Base-by-base conservation (phyloP, 208 protist genomes). In the Trypanosoma grayi region DNA sequence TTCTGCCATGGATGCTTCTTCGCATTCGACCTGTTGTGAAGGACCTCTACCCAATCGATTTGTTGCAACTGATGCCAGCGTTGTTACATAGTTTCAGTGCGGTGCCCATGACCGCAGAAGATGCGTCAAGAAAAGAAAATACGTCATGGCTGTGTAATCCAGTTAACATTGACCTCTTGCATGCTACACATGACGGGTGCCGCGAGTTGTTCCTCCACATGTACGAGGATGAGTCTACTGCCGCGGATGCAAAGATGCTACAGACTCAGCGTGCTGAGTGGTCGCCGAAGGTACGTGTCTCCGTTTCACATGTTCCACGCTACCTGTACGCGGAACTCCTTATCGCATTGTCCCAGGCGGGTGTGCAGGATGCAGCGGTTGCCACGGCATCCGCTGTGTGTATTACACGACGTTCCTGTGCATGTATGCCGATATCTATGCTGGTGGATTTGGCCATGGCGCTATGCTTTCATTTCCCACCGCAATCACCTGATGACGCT, bases 41-140 rank as follows among this genome's bases (percentile, higher is more conserved):
- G 11, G 73, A 88, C 41, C 56, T 93, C 24, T 90, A 90, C 63
- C 87, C 87, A 20, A 80, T 87, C 25, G 87, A 93, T 50, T 70
- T 89, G 0, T 67, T 90, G 22, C 73, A 79, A 44, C 39, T 89
- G 25, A 64, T 93, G 55, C 69, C 75, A 7, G 28, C 60, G 11
- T 66, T 93, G 28, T 39, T 80, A 5, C 33, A 62, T 50, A 58
- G 53, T 36, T 75, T 87, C 60, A 39, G 10, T 30, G 46, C 61
- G 16, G 65, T 40, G 28, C 51, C 30, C 9, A 18, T 45, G 7
- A 16, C 9, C 0, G 16, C 22, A 4, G 46, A 60, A 11, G 48
- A 27, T 1, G 6, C 18, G 11, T 25, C 0, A 47, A 20, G 13
- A 10, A 14, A 16, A 39, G 31, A 28, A 20, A 13, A 9, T 37